Conservation (phyloP, 352 stramenopile species). For the Phytopythium aichiense region DNA sequence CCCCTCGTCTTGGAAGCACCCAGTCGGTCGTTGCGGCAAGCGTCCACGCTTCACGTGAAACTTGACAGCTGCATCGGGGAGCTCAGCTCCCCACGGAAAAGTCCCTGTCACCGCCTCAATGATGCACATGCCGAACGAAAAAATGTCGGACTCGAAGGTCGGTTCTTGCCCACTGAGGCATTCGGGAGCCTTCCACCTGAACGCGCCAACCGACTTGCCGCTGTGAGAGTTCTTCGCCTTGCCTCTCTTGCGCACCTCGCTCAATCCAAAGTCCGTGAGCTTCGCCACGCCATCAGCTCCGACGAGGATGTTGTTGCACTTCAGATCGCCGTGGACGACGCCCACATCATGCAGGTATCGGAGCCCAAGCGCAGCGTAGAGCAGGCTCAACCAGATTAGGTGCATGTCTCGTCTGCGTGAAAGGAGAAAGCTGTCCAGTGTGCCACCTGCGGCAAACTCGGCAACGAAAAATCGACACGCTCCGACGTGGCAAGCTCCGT, state of each 20-base stretch:
- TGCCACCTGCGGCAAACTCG: conserved; percentile 23
- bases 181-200: conserved; percentile 31
- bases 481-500: conserved; percentile 29
- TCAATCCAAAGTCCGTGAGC: conserved; percentile 33
- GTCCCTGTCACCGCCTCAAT: conserved; percentile 25
- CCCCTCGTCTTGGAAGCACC: conserved; percentile 14
- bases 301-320: conserved; percentile 81
- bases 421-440: conserved; percentile 6
- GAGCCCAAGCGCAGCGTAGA: conserved; percentile 22
- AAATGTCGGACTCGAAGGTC: conserved; percentile 30
- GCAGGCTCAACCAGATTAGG: conserved; percentile 4
- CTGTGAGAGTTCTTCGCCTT: conserved; percentile 16
- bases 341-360: conserved; percentile 24
- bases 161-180: conserved; percentile 17
- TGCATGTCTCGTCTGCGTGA: neutral
- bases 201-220: conserved; percentile 13
- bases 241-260: conserved; percentile 6
- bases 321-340: conserved; percentile 81
- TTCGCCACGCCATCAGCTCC: conserved; percentile 28
- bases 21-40: conserved; percentile 12
- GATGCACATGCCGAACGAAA: conserved; percentile 38
- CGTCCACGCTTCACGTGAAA: conserved; percentile 16
- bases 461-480: conserved; percentile 28
- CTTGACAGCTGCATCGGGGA: conserved; percentile 2
- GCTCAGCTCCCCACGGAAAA: conserved; percentile 17